phyloP scores from a whole-genome alignment of 768 basidiomycete genomes.

The Amanita subjunquillea region DNA sequence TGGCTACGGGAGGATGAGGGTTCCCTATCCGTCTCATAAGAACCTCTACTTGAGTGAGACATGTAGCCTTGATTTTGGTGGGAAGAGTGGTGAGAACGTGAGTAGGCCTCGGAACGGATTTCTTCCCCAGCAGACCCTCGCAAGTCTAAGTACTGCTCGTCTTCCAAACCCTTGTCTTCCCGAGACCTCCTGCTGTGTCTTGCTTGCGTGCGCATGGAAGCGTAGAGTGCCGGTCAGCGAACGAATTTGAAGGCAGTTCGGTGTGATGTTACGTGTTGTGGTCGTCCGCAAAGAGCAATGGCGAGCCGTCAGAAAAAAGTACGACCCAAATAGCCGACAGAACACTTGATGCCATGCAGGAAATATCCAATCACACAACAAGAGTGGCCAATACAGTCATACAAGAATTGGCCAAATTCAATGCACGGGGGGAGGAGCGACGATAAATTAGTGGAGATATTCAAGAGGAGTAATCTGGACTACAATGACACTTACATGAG shows the following conservation, averaged over 20 bases:
- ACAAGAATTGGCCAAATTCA: background rate
- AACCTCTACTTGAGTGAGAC: conserved; percentile 25
- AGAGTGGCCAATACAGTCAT: conserved; percentile 7
- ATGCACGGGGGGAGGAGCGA: background rate
- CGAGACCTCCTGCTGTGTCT: conserved; percentile 42
- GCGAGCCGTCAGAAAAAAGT: conserved; percentile 14
- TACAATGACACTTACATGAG: background rate
- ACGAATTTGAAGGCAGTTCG: conserved; percentile 9
- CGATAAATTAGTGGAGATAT: background rate
- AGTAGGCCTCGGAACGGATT: conserved; percentile 39
- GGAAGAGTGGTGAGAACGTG: conserved; percentile 36
- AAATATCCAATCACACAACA: conserved; percentile 3
- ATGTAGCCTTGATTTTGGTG: conserved; percentile 40
- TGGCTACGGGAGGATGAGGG: conserved; percentile 41
- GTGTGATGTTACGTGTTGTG: conserved; percentile 23
- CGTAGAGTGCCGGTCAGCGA: conserved; percentile 13
- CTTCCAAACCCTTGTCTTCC: conserved; percentile 37
- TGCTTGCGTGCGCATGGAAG: conserved; percentile 33
- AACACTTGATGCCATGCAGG: background rate
- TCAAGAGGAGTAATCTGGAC: background rate
- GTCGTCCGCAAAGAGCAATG: conserved; percentile 21
- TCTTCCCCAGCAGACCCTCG: conserved; percentile 33
- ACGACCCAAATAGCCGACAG: conserved; percentile 3
- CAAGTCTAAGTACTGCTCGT: conserved; percentile 37
- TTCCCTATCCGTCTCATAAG: conserved; percentile 41